phyloP scores from a whole-genome alignment of 2,329 filamentous ascomycete genomes.

The Fusarium vanettenii region DNA sequence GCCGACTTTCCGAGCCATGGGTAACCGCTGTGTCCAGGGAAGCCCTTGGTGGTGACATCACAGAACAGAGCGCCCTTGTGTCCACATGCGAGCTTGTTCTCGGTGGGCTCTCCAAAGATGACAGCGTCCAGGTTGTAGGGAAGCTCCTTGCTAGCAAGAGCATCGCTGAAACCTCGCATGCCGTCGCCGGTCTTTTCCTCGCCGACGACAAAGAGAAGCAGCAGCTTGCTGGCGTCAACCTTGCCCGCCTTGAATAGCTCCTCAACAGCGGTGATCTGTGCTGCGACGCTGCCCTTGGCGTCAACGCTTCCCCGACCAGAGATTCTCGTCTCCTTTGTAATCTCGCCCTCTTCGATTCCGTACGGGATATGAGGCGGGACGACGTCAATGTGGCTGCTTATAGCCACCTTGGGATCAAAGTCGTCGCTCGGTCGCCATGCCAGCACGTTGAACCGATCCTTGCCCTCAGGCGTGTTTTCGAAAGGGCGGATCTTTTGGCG shows the following conservation, averaged over 20 bases:
- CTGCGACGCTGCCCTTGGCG: conserved; percentile 76
- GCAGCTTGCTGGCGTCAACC: conserved; percentile 62
- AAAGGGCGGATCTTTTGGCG: conserved; percentile 54
- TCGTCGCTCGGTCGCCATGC: conserved; percentile 68
- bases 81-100: conserved; percentile 85
- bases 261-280: conserved; percentile 77
- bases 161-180: conserved; percentile 71
- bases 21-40: conserved; percentile 89
- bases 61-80: conserved; percentile 88
- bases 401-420: conserved; percentile 68
- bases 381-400: conserved; percentile 85
- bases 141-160: conserved; percentile 46
- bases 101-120: conserved; percentile 94
- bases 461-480: conserved; percentile 44
- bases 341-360: conserved; percentile 61
- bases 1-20: conserved; percentile 90
- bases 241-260: conserved; percentile 58
- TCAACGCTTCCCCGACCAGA: conserved; percentile 81
- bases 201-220: conserved; percentile 78
- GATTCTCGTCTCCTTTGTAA: conserved; percentile 64
- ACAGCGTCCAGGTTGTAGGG: conserved; percentile 68
- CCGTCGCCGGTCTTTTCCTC: conserved; percentile 86
- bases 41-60: conserved; percentile 75
- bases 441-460: conserved; percentile 75
- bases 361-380: conserved; percentile 81